Base-by-base conservation (phyloP, 768 basidiomycete genomes). In the Clitopilus hobsonii region DNA sequence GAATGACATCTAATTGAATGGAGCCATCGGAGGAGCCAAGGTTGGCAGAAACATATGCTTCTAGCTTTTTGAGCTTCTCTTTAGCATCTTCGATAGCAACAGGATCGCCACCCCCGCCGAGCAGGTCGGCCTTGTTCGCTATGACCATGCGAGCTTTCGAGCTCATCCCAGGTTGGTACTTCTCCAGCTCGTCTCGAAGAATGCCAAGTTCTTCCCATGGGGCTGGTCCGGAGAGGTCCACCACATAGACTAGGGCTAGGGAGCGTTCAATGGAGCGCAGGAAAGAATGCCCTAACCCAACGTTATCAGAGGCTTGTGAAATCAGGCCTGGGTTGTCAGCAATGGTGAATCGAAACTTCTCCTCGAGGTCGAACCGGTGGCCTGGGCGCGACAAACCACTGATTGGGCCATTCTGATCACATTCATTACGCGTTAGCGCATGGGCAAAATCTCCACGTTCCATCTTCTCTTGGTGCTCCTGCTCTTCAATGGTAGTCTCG, bases 271-370 rank as follows among this genome's bases (percentile, higher is more conserved):
- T 91, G 0, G 92, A 88, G 11, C 94, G 84, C 25, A 99, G 71
- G 76, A 98, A 98, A 1, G 90, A 88, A 69, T 98, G 94, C 0
- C 96, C 97, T 1, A 98, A 80, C 3, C 95, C 97, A 49, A 93
- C 85, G 66, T 96, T 91, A 63, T 92, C 85, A 2, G 92, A 90
- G 2, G 94, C 91, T 13, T 81, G 77, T 7, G 83, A 80, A 54
- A 98, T 86, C 45, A 98, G 84, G 6, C 97, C 97, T 0, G 97
- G 97, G 65, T 98, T 98, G 71, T 99, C 97, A 30, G 94, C 91
- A 60, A 99, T 86, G 13, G 94, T 97, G 76, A 98, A 97, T 8
- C 97, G 83, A 67, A 92, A 88, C 4, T 76, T 71, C 69, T 98
- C 95, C 38, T 75, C 74, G 27, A 82, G 61, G 62, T 86, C 81